Evolutionary conservation across 148 eudicot species (phyloP).

Genomic region (Nepenthes mirabilis): DNA sequence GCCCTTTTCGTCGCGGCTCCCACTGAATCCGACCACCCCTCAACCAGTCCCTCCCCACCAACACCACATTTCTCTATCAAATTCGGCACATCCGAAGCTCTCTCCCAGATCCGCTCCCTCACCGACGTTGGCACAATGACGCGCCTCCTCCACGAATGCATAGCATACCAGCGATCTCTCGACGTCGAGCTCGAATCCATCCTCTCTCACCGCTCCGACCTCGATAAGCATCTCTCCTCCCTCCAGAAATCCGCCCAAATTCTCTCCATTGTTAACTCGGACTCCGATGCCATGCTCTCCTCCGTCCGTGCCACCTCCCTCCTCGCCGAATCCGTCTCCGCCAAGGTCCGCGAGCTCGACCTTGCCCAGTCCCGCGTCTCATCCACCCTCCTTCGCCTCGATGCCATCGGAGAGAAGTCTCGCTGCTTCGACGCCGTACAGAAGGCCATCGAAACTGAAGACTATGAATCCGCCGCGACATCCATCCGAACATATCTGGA

Average conservation of each 20-base stretch:
- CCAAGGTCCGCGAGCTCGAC: slow-evolving; percentile 84
- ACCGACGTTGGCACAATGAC: slow-evolving; percentile 82
- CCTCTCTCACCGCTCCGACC: slow-evolving; percentile 51
- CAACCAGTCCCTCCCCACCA: slow-evolving; percentile 6
- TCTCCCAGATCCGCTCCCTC: slow-evolving; percentile 41
- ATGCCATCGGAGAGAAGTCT: slow-evolving; percentile 57
- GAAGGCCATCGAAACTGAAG: slow-evolving; percentile 44
- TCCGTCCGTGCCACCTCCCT: slow-evolving; percentile 54
- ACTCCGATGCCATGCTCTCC: slow-evolving; percentile 50
- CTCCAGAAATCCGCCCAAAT: slow-evolving; percentile 50
- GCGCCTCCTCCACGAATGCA: slow-evolving; percentile 82
- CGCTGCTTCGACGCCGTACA: slow-evolving; percentile 50
- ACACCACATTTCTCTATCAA: slow-evolving; percentile 20
- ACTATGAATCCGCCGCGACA: slow-evolving; percentile 57
- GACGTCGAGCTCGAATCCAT: slow-evolving; percentile 48
- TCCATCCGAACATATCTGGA: slow-evolving; percentile 51
- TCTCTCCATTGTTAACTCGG: slow-evolving; percentile 49
- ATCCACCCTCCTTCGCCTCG: slow-evolving; percentile 52
- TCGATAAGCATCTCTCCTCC: slow-evolving; percentile 51
- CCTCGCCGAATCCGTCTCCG: slow-evolving; percentile 68
- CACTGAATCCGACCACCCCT: slow-evolving; percentile 6
- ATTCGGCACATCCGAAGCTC: slow-evolving; percentile 45
- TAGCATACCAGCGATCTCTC: slow-evolving; percentile 74
- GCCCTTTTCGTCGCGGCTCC: slow-evolving; percentile 1
- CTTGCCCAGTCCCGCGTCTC: slow-evolving; percentile 79